Evolutionary conservation across 495 filamentous ascomycete genomes (phyloP).

Genomic region (Neurospora sp.): DNA sequence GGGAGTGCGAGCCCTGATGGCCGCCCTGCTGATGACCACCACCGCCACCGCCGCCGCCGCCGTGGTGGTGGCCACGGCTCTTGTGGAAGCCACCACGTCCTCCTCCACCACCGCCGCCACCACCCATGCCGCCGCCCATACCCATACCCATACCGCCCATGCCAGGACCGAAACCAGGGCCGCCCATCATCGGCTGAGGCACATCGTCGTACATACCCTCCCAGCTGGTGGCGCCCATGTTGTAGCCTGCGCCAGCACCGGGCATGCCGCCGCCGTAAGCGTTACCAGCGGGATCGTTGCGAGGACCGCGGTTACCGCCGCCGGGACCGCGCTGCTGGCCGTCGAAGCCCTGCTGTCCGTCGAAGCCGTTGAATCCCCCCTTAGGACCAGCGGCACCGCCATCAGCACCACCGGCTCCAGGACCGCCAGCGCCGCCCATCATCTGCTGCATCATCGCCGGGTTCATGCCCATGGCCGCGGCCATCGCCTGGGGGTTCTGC

Average conservation of each 20-base stretch:
- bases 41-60: conserved; percentile 21
- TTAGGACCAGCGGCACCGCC: conserved; percentile 25
- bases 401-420: conserved; percentile 21
- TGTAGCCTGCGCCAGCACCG: conserved; percentile 14
- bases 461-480: conserved; percentile 50
- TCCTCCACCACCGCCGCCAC: conserved; percentile 39
- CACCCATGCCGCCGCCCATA: conserved; percentile 42
- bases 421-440: conserved; percentile 44
- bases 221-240: conserved; percentile 62
- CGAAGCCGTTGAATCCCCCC: conserved; percentile 27
- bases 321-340: conserved; percentile 48
- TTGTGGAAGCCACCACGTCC: conserved; percentile 41
- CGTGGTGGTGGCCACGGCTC: conserved; percentile 18
- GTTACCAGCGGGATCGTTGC: conserved; percentile 12
- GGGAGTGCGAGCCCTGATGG: conserved; percentile 14
- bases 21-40: conserved; percentile 15
- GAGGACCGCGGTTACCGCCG: conserved; percentile 26
- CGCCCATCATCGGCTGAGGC: conserved; percentile 66
- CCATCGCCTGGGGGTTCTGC: conserved; percentile 29
- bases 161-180: conserved; percentile 31
- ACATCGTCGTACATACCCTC: conserved; percentile 99
- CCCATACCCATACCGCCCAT: conserved; percentile 42
- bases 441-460: conserved; percentile 80
- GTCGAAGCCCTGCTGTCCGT: conserved; percentile 63
- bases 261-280: conserved; percentile 24